phyloP scores from a whole-genome alignment of 257 asterid species.

The Primulina huaijiensis region DNA sequence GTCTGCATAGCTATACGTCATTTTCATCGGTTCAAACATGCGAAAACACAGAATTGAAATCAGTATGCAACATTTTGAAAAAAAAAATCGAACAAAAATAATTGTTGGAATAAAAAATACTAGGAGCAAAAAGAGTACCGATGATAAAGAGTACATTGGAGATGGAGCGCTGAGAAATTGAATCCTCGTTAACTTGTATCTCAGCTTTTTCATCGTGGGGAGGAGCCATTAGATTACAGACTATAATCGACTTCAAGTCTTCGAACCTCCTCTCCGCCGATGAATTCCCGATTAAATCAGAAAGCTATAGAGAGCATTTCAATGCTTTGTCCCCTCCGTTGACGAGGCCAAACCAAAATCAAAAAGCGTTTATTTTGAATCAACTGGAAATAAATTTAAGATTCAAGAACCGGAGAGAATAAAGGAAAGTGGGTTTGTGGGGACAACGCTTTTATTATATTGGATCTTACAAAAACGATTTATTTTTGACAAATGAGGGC shows the following conservation, averaged over 20 bases:
- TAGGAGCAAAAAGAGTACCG: constrained; percentile 38
- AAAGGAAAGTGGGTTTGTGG: neutral
- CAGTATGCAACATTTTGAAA: constrained; percentile 17
- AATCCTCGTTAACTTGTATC: constrained; percentile 36
- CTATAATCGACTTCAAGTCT: neutral
- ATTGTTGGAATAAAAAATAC: neutral
- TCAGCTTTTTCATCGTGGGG: constrained; percentile 44
- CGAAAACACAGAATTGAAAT: neutral
- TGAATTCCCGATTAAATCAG: constrained; percentile 16
- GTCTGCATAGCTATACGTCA: constrained; percentile 76
- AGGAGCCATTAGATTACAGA: constrained; percentile 43
- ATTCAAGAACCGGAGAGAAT: neutral
- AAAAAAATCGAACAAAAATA: neutral
- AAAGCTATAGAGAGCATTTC: neutral
- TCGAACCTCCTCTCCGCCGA: constrained; percentile 20
- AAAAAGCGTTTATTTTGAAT: constrained; percentile 9
- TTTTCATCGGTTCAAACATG: neutral
- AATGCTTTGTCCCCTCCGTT: neutral
- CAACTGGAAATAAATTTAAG: constrained; percentile 27
- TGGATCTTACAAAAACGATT: no score
- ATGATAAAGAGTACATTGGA: constrained; percentile 72
- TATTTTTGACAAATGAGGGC: no score
- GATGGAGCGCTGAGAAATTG: constrained; percentile 46
- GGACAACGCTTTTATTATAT: no score
- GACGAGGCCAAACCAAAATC: neutral